These are phyloP conservation scores for Phytophthora europaea DNA, from an alignment of 352 stramenopile genomes.

Conservation along the genomic window DNA sequence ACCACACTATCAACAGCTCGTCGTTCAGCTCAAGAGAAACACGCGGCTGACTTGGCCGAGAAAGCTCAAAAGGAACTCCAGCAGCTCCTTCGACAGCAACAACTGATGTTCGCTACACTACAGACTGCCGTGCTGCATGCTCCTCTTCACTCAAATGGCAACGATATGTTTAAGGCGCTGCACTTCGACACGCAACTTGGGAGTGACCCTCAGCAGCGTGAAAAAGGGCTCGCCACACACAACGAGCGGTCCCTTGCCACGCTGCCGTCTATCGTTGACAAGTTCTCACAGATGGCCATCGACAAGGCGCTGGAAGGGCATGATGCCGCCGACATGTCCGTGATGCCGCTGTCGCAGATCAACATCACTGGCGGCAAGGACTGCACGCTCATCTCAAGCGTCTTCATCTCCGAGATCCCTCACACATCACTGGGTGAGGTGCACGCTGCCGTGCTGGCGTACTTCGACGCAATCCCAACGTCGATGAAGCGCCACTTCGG, in stretches of 20 bases:
- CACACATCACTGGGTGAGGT: constrained; percentile 39
- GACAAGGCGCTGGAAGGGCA: constrained; percentile 24
- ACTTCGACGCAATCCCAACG: constrained; percentile 36
- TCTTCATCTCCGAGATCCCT: constrained; percentile 50
- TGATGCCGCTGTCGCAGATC: constrained; percentile 21
- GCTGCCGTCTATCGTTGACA: constrained; percentile 35
- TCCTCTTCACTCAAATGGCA: constrained; percentile 38
- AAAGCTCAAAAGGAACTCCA: constrained; percentile 30
- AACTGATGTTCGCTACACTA: constrained; percentile 46
- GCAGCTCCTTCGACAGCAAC: constrained; percentile 42
- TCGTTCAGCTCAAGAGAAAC: constrained; percentile 35
- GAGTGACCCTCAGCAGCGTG: constrained; percentile 18
- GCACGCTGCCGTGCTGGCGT: constrained; percentile 31
- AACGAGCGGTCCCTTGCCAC: constrained; percentile 33
- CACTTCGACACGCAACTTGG: constrained; percentile 44
- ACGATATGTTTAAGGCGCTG: constrained; percentile 38
- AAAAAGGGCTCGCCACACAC: constrained; percentile 32
- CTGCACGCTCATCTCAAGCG: constrained; percentile 43
- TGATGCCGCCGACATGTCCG: constrained; percentile 16
- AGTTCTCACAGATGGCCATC: constrained; percentile 32
- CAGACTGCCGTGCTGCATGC: constrained; percentile 39
- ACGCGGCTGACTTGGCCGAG: constrained; percentile 16
- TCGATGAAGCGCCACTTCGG: constrained; percentile 44
- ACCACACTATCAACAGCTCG: constrained; percentile 18
- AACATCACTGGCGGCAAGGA: constrained; percentile 41